phyloP scores from a whole-genome alignment of 2,329 filamentous ascomycete genomes.

The Penicillium sp. region DNA sequence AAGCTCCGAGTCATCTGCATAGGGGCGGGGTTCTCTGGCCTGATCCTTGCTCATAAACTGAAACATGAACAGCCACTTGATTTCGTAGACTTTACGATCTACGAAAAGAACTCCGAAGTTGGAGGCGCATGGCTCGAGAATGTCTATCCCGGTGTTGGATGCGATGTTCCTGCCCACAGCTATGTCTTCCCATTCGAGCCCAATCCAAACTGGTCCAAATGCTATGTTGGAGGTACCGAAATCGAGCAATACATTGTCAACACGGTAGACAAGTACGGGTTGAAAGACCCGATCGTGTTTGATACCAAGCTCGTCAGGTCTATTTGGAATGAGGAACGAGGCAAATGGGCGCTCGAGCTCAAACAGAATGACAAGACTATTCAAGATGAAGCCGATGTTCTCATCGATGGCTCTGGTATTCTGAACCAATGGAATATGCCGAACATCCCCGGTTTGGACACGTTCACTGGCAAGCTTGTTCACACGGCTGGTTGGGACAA shows the following conservation, averaged over 20 bases:
- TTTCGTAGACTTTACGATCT: not conserved
- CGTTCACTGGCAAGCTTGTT: not conserved
- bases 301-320: not conserved
- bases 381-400: not conserved
- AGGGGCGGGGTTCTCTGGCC: not conserved
- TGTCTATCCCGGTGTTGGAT: not conserved
- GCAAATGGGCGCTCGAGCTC: not conserved
- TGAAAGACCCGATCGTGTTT: not conserved
- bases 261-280: not conserved
- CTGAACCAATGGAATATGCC: not conserved
- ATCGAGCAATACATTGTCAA: not conserved
- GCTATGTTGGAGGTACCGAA: no score
- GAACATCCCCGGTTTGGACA: not conserved
- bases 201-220: not conserved
- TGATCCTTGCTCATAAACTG: not conserved
- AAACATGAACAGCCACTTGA: not conserved
- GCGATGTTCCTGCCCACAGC: not conserved
- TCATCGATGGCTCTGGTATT: not conserved
- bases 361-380: not conserved
- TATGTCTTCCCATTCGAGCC: not conserved
- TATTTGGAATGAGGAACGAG: not conserved
- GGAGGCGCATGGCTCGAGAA: not conserved
- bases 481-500: not conserved
- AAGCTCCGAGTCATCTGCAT: not conserved
- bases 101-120: not conserved